Percentiles rank a stretch among this genome's conserved stretches.
Conservation (phyloP, 1,139 yeast species). For the Pichia sp. region DNA sequence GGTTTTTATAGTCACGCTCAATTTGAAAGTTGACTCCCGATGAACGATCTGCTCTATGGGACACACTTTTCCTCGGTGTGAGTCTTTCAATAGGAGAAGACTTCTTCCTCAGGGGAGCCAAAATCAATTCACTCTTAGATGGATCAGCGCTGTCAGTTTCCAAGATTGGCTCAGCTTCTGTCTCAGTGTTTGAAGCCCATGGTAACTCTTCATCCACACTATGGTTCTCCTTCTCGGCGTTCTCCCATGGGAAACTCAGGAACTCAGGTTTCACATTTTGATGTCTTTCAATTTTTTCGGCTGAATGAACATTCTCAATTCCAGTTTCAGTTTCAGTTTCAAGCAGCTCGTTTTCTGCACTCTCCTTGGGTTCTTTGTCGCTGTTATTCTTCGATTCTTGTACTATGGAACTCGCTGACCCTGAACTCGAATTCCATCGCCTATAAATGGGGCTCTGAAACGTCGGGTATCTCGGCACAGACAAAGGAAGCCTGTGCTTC, state of each 20-base stretch:
- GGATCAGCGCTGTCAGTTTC: constrained; percentile 12
- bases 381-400: not conserved
- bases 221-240: not conserved
- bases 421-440: not conserved
- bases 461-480: not conserved
- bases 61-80: constrained; percentile 6
- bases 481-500: not conserved
- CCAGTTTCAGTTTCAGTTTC: not conserved
- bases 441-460: not conserved
- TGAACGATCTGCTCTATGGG: not conserved
- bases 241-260: constrained; percentile 3
- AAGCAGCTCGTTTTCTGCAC: not conserved
- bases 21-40: constrained; percentile 21
- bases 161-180: not conserved
- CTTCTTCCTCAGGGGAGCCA: constrained; percentile 22
- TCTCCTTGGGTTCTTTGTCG: not conserved
- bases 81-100: constrained; percentile 14
- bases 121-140: constrained; percentile 20
- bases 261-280: not conserved
- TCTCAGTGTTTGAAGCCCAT: not conserved
- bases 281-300: not conserved
- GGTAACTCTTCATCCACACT: constrained; percentile 5
- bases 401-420: not conserved
- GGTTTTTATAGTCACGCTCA: constrained; percentile 30
- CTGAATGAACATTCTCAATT: not conserved